Conservation (phyloP, 192 early-diverging fungal species). For the Backusella morwellensis region DNA sequence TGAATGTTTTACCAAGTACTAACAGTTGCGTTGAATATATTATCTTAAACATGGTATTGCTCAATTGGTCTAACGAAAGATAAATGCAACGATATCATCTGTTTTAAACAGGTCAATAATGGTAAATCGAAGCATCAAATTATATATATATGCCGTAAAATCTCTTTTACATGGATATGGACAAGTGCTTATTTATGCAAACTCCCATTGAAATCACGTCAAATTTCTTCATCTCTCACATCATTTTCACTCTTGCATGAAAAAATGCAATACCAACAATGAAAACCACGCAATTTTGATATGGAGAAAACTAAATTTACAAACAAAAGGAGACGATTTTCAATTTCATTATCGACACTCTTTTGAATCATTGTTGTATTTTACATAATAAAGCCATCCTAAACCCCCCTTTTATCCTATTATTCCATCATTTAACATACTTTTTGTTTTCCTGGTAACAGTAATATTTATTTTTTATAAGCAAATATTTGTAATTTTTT, state of each 20-base stretch:
- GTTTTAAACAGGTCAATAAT: too few species aligned
- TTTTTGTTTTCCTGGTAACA: neutral
- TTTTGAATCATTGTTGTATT: too few species aligned
- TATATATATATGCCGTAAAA: too few species aligned
- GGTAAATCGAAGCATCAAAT: too few species aligned
- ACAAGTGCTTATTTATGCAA: neutral
- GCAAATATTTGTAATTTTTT: neutral
- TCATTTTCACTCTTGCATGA: neutral
- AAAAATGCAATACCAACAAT: neutral
- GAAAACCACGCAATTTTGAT: neutral
- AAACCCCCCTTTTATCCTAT: too few species aligned
- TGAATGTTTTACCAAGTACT: too few species aligned
- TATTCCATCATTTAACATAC: neutral
- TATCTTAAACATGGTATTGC: too few species aligned
- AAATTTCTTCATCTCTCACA: neutral
- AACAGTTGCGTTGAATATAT: too few species aligned
- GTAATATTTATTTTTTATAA: neutral
- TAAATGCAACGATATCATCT: too few species aligned
- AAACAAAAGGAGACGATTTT: neutral
- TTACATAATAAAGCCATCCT: too few species aligned
- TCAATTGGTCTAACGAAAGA: too few species aligned
- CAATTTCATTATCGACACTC: too few species aligned
- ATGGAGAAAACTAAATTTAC: neutral
- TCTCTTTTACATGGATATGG: neutral
- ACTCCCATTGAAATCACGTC: neutral